Conservation (phyloP, 441 rosid genomes). For the Kokia cookei region DNA sequence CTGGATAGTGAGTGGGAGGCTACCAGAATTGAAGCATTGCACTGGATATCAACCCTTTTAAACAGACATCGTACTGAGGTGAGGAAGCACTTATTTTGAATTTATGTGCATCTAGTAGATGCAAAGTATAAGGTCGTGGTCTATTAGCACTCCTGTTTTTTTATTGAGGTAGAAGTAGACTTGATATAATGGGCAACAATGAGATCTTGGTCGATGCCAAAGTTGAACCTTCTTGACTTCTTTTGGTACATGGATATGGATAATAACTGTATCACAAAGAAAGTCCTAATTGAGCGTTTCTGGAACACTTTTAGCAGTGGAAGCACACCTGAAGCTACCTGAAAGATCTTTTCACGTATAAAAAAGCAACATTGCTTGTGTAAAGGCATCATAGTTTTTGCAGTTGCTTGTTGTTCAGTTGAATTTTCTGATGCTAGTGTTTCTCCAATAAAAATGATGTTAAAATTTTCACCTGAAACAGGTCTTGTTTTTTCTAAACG, state of each 20-base stretch:
- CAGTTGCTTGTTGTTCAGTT: not conserved
- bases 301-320: not conserved
- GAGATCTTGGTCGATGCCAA: not conserved
- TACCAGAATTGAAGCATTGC: slow-evolving; percentile 94
- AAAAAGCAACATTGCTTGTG: not conserved
- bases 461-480: slow-evolving; percentile 32
- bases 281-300: not conserved
- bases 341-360: not conserved
- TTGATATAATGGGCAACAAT: not conserved
- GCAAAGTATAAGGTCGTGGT: not conserved
- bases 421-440: not conserved
- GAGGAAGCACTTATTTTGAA: not conserved
- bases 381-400: not conserved
- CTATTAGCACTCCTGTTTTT: not conserved
- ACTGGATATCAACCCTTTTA: slow-evolving; percentile 92
- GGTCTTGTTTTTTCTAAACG: slow-evolving; percentile 77
- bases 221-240: not conserved
- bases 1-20: slow-evolving; percentile 89
- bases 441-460: slow-evolving; percentile 3
- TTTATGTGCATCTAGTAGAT: not conserved
- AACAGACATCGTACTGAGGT: slow-evolving; percentile 91
- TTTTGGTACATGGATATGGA: not conserved
- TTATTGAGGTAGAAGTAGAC: not conserved
- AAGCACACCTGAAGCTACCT: not conserved
- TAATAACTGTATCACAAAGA: not conserved